These are phyloP conservation scores for Polygonum maritimum DNA, from an alignment of 148 eudicot genomes.

Conservation along the genomic window DNA sequence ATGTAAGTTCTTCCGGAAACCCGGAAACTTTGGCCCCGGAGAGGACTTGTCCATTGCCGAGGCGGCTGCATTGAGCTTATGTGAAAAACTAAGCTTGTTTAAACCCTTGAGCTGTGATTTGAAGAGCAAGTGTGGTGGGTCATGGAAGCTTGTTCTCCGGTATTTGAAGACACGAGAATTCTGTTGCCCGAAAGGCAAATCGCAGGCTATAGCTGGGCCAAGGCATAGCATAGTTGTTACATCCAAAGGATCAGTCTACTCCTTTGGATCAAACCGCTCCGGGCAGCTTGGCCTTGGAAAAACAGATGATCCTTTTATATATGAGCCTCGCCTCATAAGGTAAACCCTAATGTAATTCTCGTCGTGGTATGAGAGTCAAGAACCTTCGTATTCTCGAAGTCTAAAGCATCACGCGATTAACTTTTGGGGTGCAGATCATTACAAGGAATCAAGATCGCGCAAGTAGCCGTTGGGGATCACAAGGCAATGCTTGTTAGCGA, in stretches of 20 bases:
- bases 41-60: slow-evolving; percentile 71
- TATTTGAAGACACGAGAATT: slow-evolving; percentile 81
- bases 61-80: slow-evolving; percentile 90
- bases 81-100: slow-evolving; percentile 76
- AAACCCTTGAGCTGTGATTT: slow-evolving; percentile 58
- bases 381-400: too few species aligned
- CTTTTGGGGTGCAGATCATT: slow-evolving; percentile 58
- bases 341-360: too few species aligned
- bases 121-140: slow-evolving; percentile 74
- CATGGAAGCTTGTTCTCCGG: slow-evolving; percentile 87
- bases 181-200: slow-evolving; percentile 69
- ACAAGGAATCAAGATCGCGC: slow-evolving; percentile 79
- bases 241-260: slow-evolving; percentile 60
- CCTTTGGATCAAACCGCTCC: slow-evolving; percentile 79
- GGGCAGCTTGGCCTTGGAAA: slow-evolving; percentile 90
- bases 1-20: slow-evolving; percentile 76
- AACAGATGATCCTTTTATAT: slow-evolving; percentile 20
- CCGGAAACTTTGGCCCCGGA: slow-evolving; percentile 75
- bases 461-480: slow-evolving; percentile 74
- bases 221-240: slow-evolving; percentile 90
- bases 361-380: too few species aligned
- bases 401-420: too few species aligned
- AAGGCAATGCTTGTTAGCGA: slow-evolving; percentile 84
- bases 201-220: slow-evolving; percentile 92
- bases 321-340: slow-evolving; percentile 67